Evolutionary conservation across 306 rosid genomes (phyloP).

Genomic region (Vigna radiata): DNA sequence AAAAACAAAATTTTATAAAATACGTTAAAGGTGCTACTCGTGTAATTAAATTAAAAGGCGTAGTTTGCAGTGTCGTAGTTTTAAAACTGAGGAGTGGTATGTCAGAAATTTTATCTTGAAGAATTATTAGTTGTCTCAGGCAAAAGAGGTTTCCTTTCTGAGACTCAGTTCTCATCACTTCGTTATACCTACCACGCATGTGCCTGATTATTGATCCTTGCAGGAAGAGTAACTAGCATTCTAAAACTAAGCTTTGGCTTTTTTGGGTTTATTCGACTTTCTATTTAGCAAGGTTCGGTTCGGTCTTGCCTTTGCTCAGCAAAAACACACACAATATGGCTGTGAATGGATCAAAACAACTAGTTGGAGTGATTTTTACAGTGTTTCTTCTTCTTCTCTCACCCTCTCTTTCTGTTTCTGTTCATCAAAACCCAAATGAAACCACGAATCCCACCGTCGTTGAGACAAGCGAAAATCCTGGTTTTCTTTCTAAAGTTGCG

Average conservation of each 20-base stretch:
- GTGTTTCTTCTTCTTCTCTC: slow-evolving; percentile 43
- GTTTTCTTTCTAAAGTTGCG: slow-evolving; percentile 42
- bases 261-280: not conserved
- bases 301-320: not conserved
- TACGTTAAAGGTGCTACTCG: too few relatives aligned
- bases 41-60: too few relatives aligned
- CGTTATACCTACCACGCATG: too few relatives aligned
- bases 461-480: not conserved
- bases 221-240: not conserved
- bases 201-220: too few relatives aligned
- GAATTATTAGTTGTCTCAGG: too few relatives aligned
- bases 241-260: not conserved
- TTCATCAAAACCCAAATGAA: not conserved
- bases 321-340: not conserved
- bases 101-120: too few relatives aligned
- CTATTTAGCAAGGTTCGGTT: not conserved
- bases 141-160: too few relatives aligned
- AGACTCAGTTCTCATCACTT: too few relatives aligned
- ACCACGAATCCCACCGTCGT: slow-evolving; percentile 5
- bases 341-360: slow-evolving; percentile 30
- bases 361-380: slow-evolving; percentile 41
- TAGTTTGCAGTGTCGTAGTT: too few relatives aligned
- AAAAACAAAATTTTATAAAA: too few relatives aligned
- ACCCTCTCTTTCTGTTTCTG: slow-evolving; percentile 33
- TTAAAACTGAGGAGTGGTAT: too few relatives aligned